Evolutionary conservation across 352 stramenopile species (phyloP).

Genomic region (Phytophthora pinifolia): DNA sequence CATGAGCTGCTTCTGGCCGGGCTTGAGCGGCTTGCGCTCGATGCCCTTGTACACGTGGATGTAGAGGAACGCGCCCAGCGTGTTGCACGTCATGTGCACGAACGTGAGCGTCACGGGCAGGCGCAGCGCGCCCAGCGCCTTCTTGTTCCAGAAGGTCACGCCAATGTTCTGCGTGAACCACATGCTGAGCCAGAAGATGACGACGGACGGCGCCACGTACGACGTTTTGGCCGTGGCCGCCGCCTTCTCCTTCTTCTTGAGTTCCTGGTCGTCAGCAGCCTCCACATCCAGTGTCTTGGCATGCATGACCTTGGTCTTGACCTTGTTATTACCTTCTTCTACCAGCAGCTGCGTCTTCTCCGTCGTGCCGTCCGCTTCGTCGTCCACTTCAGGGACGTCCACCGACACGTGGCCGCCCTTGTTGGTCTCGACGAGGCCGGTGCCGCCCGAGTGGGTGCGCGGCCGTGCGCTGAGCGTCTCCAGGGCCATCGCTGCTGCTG

Average conservation of each 20-base stretch:
- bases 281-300: slow-evolving; percentile 17
- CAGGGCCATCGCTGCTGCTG: slow-evolving; percentile 16
- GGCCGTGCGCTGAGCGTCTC: slow-evolving; percentile 24
- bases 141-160: slow-evolving; percentile 96
- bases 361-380: slow-evolving; percentile 13
- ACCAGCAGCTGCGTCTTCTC: slow-evolving; percentile 30
- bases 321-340: slow-evolving; percentile 8
- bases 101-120: slow-evolving; percentile 87
- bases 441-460: slow-evolving; percentile 18
- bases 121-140: slow-evolving; percentile 71
- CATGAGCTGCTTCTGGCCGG: slow-evolving; percentile 72
- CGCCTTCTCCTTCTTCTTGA: slow-evolving; percentile 24
- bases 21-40: slow-evolving; percentile 64
- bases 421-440: slow-evolving; percentile 13
- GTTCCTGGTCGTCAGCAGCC: slow-evolving; percentile 17
- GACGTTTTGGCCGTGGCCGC: slow-evolving; percentile 46
- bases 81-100: slow-evolving; percentile 95
- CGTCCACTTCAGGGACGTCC: slow-evolving; percentile 21
- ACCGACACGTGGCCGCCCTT: slow-evolving; percentile 26
- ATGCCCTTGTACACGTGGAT: slow-evolving; percentile 70
- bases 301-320: slow-evolving; percentile 12
- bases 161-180: slow-evolving; percentile 93
- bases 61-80: slow-evolving; percentile 81
- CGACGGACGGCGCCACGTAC: slow-evolving; percentile 64
- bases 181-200: slow-evolving; percentile 82